A percentile compares a stretch with the other conserved stretches of the same genome.
Conservation (phyloP, 352 stramenopile genomes). For the Phytophthora tubulina region DNA sequence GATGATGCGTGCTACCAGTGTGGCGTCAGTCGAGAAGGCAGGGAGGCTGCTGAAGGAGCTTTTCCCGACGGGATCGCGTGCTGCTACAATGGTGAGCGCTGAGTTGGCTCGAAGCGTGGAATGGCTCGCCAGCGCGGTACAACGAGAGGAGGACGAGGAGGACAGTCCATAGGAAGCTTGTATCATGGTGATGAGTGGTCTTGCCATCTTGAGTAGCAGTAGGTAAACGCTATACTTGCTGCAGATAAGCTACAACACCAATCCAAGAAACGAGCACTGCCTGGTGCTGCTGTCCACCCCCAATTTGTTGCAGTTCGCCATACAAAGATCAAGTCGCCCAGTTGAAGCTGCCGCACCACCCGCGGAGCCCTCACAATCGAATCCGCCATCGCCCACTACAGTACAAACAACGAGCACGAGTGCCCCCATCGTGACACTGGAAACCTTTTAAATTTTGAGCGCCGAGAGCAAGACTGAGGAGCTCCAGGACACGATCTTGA, state of each 20-base stretch:
- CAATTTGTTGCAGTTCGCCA: slow-evolving; percentile 1
- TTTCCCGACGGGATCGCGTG: not conserved
- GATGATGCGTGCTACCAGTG: not conserved
- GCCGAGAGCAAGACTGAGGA: not conserved
- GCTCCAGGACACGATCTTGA: not conserved
- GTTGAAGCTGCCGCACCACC: not conserved
- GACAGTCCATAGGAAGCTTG: not conserved
- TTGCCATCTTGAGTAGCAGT: too few relatives aligned
- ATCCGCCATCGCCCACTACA: not conserved
- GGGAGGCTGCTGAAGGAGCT: slow-evolving; percentile 2
- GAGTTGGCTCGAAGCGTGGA: not conserved
- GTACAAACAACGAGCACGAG: too few relatives aligned
- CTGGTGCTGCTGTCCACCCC: too few relatives aligned
- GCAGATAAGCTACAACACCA: too few relatives aligned
- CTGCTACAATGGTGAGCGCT: not conserved
- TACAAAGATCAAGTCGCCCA: not conserved
- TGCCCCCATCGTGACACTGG: not conserved
- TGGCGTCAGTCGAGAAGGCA: slow-evolving; percentile 7
- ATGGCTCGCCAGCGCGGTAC: not conserved
- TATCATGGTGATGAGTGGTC: too few relatives aligned
- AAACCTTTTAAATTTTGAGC: not conserved
- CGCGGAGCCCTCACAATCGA: not conserved
- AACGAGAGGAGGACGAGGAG: not conserved
- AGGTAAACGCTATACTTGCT: too few relatives aligned
- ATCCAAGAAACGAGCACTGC: too few relatives aligned